A percentile compares a stretch with the other conserved stretches of the same genome.
phyloP scores from a whole-genome alignment of 225 moss, liverwort and hornwort species.

The Marchantia paleacea region DNA sequence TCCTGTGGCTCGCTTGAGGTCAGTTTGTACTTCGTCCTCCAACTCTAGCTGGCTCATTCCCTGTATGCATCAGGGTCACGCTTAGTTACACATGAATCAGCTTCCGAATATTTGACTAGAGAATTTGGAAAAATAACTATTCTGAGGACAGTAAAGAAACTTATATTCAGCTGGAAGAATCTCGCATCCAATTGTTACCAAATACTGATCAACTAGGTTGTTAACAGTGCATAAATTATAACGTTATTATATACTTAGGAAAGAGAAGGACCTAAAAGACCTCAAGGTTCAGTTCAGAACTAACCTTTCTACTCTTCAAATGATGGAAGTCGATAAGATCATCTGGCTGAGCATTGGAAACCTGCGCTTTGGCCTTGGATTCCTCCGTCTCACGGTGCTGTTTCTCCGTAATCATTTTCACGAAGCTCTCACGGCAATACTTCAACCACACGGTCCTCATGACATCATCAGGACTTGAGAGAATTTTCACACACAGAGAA shows the following conservation, averaged over 20 bases:
- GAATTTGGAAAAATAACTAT: no score
- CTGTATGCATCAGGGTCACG: constrained; percentile 27
- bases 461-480: constrained; percentile 79
- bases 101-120: background rate
- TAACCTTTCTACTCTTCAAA: constrained; percentile 90
- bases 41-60: constrained; percentile 95
- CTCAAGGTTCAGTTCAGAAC: background rate
- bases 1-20: constrained; percentile 90
- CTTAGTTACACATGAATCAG: background rate
- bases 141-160: no score
- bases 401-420: constrained; percentile 91
- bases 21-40: constrained; percentile 92
- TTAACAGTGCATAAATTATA: no score
- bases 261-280: background rate
- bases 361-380: constrained; percentile 83
- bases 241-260: background rate
- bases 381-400: constrained; percentile 88
- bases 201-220: no score
- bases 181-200: no score
- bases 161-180: no score
- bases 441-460: constrained; percentile 89
- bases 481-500: constrained; percentile 72
- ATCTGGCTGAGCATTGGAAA: constrained; percentile 85
- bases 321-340: constrained; percentile 97
- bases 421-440: constrained; percentile 86